These are phyloP conservation scores for Aspergillus intermedius DNA, from an alignment of 2,329 filamentous ascomycete genomes.

Conservation along the genomic window DNA sequence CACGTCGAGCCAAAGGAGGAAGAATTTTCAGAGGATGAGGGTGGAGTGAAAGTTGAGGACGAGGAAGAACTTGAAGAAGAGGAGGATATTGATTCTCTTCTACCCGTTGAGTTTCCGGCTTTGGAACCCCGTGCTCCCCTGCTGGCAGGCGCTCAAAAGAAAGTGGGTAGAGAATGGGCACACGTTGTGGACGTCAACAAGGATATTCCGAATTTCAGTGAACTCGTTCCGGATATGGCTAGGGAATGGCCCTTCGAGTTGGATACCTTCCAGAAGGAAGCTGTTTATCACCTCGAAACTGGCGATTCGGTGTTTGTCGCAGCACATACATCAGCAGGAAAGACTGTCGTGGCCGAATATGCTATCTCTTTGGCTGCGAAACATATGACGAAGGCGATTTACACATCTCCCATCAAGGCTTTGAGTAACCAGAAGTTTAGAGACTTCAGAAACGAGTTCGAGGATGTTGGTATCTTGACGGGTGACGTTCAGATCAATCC, in stretches of 20 bases:
- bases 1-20: constrained; percentile 50
- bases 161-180: constrained; percentile 82
- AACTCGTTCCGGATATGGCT: constrained; percentile 93
- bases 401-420: constrained; percentile 97
- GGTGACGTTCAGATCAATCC: constrained; percentile 97
- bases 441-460: constrained; percentile 83
- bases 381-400: constrained; percentile 99
- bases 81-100: constrained; percentile 70
- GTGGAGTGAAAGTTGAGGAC: constrained; percentile 18
- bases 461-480: constrained; percentile 93
- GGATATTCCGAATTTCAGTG: constrained; percentile 87
- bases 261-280: constrained; percentile 97
- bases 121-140: constrained; percentile 77
- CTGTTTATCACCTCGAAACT: constrained; percentile 92
- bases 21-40: constrained; percentile 24
- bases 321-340: constrained; percentile 93
- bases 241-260: constrained; percentile 94
- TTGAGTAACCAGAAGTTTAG: constrained; percentile 98
- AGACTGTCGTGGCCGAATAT: constrained; percentile 97
- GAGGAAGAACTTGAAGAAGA: constrained; percentile 31
- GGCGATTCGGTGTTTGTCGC: constrained; percentile 98
- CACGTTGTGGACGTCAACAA: constrained; percentile 96
- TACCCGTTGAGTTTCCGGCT: constrained; percentile 90
- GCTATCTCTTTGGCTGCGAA: constrained; percentile 93
- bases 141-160: constrained; percentile 63